These are phyloP conservation scores for Fusarium sp. DNA, from an alignment of 2,329 filamentous ascomycete genomes.

Conservation along the genomic window DNA sequence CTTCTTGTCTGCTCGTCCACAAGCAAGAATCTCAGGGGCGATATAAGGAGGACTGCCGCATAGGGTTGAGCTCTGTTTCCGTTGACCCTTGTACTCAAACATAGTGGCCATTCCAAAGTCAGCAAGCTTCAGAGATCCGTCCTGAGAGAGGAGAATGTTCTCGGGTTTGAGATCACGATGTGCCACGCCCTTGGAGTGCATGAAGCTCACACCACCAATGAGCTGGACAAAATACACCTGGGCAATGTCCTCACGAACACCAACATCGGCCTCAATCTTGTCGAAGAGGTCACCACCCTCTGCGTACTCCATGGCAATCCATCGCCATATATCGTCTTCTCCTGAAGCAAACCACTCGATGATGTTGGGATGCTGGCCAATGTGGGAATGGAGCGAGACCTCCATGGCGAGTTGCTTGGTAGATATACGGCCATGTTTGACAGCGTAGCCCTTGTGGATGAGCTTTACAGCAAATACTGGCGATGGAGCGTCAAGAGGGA, in stretches of 20 bases:
- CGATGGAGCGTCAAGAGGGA: conserved; percentile 74
- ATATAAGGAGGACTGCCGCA: conserved; percentile 98
- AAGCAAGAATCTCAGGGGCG: conserved; percentile 86
- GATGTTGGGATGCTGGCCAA: conserved; percentile 91
- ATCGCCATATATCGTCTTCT: conserved; percentile 88
- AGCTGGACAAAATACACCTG: conserved; percentile 97
- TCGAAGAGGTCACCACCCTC: conserved; percentile 97
- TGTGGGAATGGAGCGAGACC: conserved; percentile 87
- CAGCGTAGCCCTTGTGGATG: conserved; percentile 96
- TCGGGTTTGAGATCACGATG: conserved; percentile 95
- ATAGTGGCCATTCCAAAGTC: conserved; percentile 97
- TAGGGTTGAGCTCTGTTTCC: conserved; percentile 86
- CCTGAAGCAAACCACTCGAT: conserved; percentile 92
- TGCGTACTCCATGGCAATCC: conserved; percentile 98
- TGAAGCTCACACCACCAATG: conserved; percentile 89
- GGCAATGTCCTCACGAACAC: conserved; percentile 93
- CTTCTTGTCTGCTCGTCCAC: conserved; percentile 61
- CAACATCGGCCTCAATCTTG: conserved; percentile 98
- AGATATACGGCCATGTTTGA: conserved; percentile 88
- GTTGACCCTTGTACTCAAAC: conserved; percentile 88
- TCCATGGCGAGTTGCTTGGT: conserved; percentile 93
- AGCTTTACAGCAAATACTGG: conserved; percentile 98
- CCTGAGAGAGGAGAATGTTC: conserved; percentile 89
- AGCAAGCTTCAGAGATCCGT: conserved; percentile 91
- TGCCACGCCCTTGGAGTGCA: conserved; percentile 95